Conservation (phyloP, 768 basidiomycete genomes). For the Phylloporus sp. region DNA sequence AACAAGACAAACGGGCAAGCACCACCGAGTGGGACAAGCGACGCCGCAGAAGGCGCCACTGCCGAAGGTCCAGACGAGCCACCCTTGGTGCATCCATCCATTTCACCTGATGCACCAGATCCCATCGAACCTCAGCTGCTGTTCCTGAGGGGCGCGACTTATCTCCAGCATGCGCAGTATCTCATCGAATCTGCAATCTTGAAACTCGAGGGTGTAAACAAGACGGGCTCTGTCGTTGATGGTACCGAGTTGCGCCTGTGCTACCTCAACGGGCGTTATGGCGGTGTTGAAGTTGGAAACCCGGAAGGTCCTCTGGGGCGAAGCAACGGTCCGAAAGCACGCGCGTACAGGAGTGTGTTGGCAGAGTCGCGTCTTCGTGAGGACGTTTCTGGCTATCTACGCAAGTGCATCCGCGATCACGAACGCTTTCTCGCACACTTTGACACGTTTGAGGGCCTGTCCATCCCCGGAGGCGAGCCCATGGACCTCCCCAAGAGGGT, state of each 20-base stretch:
- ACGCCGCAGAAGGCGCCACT: slow-evolving; percentile 36
- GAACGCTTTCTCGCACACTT: slow-evolving; percentile 83
- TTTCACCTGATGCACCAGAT: slow-evolving; percentile 74
- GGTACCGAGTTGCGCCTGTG: slow-evolving; percentile 75
- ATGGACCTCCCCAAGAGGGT: slow-evolving; percentile 48
- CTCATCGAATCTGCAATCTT: slow-evolving; percentile 73
- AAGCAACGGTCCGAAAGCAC: slow-evolving; percentile 52
- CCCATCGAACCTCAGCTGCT: slow-evolving; percentile 83
- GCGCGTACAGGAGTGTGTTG: slow-evolving; percentile 61
- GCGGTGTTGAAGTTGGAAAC: slow-evolving; percentile 83
- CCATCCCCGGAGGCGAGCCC: slow-evolving; percentile 14
- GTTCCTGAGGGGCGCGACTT: slow-evolving; percentile 80
- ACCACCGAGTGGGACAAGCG: slow-evolving; percentile 63
- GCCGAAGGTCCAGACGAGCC: slow-evolving; percentile 49
- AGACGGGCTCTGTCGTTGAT: slow-evolving; percentile 50
- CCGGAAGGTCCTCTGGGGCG: slow-evolving; percentile 73
- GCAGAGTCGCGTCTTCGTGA: slow-evolving; percentile 55
- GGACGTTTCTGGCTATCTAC: slow-evolving; percentile 54
- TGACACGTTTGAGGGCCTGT: slow-evolving; percentile 58
- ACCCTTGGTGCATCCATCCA: slow-evolving; percentile 63
- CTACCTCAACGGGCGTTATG: slow-evolving; percentile 72
- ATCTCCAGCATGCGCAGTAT: slow-evolving; percentile 73
- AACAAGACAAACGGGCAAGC: slow-evolving; percentile 58
- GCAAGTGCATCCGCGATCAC: slow-evolving; percentile 79
- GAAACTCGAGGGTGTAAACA: slow-evolving; percentile 64